These are phyloP conservation scores for Spathaspora jeffriesii DNA, from an alignment of 1,139 yeast genomes.

Conservation along the genomic window DNA sequence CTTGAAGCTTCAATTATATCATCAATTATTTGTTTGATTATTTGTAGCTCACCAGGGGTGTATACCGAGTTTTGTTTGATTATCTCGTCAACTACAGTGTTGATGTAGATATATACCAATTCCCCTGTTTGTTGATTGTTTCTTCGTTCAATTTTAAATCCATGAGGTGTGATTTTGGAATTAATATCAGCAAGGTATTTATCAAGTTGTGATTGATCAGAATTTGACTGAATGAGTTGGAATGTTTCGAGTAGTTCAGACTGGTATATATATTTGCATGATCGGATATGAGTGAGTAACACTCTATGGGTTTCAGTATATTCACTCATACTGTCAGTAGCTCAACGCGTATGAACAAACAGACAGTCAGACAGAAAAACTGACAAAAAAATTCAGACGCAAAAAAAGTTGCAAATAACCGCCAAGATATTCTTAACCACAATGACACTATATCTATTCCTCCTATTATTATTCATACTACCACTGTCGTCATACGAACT, in stretches of 20 bases:
- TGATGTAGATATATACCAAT: conserved; percentile 40
- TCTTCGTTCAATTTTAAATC: conserved; percentile 44
- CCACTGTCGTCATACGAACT: not conserved
- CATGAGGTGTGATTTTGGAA: conserved; percentile 34
- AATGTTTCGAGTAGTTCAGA: conserved; percentile 16
- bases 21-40: conserved; percentile 51
- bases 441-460: not conserved
- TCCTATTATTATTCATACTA: not conserved
- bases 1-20: conserved; percentile 33
- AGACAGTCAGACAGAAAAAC: too few relatives aligned
- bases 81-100: conserved; percentile 39
- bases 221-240: conserved; percentile 11
- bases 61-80: conserved; percentile 43
- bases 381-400: too few relatives aligned
- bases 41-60: conserved; percentile 47
- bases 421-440: too few relatives aligned
- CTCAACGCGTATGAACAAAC: too few relatives aligned
- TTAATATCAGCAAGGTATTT: conserved; percentile 39
- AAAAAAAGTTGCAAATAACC: conserved; percentile 5
- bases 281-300: conserved; percentile 45
- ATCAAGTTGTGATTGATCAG: conserved; percentile 16
- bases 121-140: conserved; percentile 37
- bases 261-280: conserved; percentile 24
- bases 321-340: conserved; percentile 1
- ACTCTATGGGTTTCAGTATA: conserved; percentile 38